Conservation (phyloP, 163 green algal species). For the Scenedesmus sp. region DNA sequence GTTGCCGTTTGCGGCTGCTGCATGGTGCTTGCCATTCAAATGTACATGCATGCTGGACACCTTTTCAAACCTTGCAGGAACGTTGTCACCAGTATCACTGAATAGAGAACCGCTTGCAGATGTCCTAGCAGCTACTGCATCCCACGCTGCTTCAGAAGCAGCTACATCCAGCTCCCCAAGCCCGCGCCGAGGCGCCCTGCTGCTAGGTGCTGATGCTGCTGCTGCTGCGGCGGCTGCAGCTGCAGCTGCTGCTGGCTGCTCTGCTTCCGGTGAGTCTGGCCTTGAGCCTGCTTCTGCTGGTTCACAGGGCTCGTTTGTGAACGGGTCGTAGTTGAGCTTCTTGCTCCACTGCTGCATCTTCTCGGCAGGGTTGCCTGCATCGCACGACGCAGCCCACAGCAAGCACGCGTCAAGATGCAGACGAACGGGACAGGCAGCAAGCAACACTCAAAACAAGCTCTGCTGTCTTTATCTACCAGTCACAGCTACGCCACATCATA, state of each 20-base stretch:
- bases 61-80: neutral
- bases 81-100: neutral
- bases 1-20: conserved; percentile 11
- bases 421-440: too few species aligned
- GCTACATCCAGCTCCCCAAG: neutral
- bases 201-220: conserved; percentile 25
- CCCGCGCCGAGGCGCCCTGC: neutral
- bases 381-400: too few species aligned
- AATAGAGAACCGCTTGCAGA: too few species aligned
- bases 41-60: conserved; percentile 10
- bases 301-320: neutral
- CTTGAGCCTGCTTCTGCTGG: neutral
- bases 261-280: neutral
- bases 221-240: conserved; percentile 18
- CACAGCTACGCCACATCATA: too few species aligned
- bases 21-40: conserved; percentile 2
- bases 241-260: conserved; percentile 27
- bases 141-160: conserved; percentile 12
- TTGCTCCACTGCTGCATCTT: conserved; percentile 78
- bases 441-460: too few species aligned
- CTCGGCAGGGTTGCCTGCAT: conserved; percentile 66
- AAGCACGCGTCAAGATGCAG: neutral
- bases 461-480: too few species aligned
- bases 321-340: conserved; percentile 45
- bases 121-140: conserved; percentile 18